Conservation (phyloP, 148 eudicot genomes). For the Camellia granthamiana region DNA sequence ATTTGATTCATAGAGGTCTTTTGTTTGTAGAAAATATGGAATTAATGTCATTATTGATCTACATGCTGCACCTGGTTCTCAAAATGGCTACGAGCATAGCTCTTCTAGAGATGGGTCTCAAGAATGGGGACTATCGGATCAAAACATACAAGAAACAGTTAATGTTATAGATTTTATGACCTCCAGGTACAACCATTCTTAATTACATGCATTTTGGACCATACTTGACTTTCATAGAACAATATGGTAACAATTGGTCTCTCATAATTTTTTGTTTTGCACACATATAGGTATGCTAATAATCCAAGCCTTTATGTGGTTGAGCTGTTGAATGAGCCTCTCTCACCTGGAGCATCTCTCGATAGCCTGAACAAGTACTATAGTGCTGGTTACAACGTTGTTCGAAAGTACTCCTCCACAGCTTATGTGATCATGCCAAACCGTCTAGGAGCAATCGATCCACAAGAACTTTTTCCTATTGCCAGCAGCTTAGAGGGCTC, state of each 20-base stretch:
- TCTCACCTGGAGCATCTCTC: no score
- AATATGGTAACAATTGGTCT: no score
- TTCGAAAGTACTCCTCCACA: slow-evolving; percentile 10
- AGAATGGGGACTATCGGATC: slow-evolving; percentile 60
- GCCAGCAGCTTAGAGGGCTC: slow-evolving; percentile 22
- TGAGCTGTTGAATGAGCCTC: no score
- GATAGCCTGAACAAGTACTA: not conserved
- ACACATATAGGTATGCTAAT: no score
- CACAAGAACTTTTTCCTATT: slow-evolving; percentile 32
- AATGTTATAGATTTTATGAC: slow-evolving; percentile 55
- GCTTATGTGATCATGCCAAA: slow-evolving; percentile 11
- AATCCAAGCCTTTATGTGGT: no score
- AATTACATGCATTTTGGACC: no score
- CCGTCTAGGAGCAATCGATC: slow-evolving; percentile 13
- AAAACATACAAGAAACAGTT: slow-evolving; percentile 47
- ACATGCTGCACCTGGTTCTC: slow-evolving; percentile 32
- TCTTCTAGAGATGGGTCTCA: slow-evolving; percentile 30
- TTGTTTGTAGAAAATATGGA: slow-evolving; percentile 12
- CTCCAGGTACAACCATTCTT: slow-evolving; percentile 12
- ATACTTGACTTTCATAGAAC: no score
- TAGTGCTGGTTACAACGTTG: slow-evolving; percentile 4
- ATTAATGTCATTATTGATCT: slow-evolving; percentile 31
- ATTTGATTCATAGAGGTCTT: not conserved
- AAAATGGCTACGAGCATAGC: slow-evolving; percentile 17
- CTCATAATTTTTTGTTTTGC: no score